These are phyloP conservation scores for Zelonia costaricensis DNA, from an alignment of 208 protist species.

Conservation along the genomic window DNA sequence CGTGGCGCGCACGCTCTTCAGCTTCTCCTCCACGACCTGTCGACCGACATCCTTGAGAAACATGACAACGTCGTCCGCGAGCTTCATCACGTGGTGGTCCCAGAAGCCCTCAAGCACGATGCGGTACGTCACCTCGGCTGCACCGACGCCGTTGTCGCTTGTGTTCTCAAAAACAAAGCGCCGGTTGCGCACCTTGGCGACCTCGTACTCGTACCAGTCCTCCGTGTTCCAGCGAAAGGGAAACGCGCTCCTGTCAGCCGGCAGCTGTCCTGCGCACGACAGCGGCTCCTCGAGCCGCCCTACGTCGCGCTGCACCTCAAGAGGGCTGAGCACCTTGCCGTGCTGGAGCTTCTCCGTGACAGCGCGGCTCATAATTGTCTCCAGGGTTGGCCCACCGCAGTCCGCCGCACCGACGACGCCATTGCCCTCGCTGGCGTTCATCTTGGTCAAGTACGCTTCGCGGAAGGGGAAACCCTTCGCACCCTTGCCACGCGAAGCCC, in stretches of 20 bases:
- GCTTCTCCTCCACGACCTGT: conserved; percentile 77
- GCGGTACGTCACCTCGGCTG: conserved; percentile 84
- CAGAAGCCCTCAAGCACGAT: conserved; percentile 86
- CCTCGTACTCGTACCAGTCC: conserved; percentile 93
- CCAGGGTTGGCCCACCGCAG: conserved; percentile 41
- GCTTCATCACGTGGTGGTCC: conserved; percentile 90
- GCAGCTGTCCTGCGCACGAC: conserved; percentile 71
- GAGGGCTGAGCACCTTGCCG: conserved; percentile 46
- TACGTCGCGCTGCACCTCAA: conserved; percentile 82
- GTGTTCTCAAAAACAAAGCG: conserved; percentile 89
- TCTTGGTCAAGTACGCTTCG: conserved; percentile 84
- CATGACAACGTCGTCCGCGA: conserved; percentile 86
- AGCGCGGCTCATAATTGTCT: conserved; percentile 77
- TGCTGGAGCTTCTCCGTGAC: conserved; percentile 58
- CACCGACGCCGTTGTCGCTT: conserved; percentile 41
- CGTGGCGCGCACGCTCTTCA: conserved; percentile 57
- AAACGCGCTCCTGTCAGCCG: conserved; percentile 53
- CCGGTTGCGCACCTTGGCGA: conserved; percentile 82
- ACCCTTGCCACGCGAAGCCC: conserved; percentile 55
- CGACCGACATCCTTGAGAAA: conserved; percentile 85
- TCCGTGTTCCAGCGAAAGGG: conserved; percentile 87
- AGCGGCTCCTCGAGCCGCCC: conserved; percentile 64
- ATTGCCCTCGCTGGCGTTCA: conserved; percentile 37
- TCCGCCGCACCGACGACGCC: background rate
- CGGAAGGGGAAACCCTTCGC: conserved; percentile 79